phyloP scores from a whole-genome alignment of 1,284 basidiomycete genomes.

The Cystobasidium slooffiae region DNA sequence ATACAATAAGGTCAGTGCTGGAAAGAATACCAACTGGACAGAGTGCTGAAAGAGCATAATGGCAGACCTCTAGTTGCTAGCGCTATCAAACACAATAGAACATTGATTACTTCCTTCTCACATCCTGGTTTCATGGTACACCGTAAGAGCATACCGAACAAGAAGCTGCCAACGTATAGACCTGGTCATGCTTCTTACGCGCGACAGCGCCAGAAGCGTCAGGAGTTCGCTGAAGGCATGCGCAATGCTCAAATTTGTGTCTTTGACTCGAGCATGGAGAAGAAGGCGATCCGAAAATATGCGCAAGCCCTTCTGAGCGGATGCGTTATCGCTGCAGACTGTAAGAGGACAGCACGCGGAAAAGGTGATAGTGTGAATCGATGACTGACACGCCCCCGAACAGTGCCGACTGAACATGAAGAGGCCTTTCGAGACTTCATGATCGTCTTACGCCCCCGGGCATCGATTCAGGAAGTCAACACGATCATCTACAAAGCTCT shows the following conservation, averaged over 20 bases:
- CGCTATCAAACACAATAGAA: conserved; percentile 16
- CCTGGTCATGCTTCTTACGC: conserved; percentile 33
- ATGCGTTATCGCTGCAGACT: conserved; percentile 34
- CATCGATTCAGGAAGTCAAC: conserved; percentile 44
- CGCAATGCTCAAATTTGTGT: conserved; percentile 36
- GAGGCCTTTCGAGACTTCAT: conserved; percentile 25
- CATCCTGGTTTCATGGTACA: conserved; percentile 36
- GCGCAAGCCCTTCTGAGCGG: conserved; percentile 42
- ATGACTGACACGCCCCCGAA: neutral
- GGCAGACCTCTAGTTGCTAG: conserved; percentile 5
- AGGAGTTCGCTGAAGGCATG: conserved; percentile 33
- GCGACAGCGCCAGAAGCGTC: conserved; percentile 21
- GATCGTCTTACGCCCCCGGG: conserved; percentile 9
- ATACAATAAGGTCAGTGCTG: conserved; percentile 31
- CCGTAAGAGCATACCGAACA: conserved; percentile 21
- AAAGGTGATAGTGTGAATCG: too few relatives aligned
- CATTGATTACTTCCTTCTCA: conserved; percentile 29
- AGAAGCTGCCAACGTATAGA: conserved; percentile 25
- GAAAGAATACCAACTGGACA: neutral
- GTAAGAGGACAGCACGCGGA: neutral
- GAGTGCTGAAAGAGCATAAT: neutral
- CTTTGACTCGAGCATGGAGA: conserved; percentile 43
- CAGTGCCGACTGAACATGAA: conserved; percentile 43
- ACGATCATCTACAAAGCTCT: conserved; percentile 42
- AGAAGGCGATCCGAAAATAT: conserved; percentile 41